A percentile compares a stretch with the other conserved stretches of the same genome.
Conservation (phyloP, 1,139 yeast species). For the Geotrichum carabidarum region DNA sequence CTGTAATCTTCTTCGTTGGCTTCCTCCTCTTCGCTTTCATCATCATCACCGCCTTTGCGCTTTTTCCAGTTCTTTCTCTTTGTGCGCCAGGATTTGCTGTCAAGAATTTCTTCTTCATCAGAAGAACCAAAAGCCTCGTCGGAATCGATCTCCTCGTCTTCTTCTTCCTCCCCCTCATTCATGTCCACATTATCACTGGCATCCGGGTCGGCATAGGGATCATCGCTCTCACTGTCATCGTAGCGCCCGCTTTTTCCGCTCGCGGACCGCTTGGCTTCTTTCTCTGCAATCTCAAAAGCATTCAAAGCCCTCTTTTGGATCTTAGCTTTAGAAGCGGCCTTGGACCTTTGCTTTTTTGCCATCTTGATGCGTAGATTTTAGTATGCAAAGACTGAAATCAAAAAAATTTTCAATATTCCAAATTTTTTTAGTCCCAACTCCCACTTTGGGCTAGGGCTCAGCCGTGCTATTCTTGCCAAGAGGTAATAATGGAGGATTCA, state of each 20-base stretch:
- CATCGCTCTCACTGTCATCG: conserved; percentile 29
- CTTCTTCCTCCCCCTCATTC: conserved; percentile 42
- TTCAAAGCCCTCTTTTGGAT: conserved; percentile 34
- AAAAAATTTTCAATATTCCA: conserved; percentile 1
- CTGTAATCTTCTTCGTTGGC: conserved; percentile 39
- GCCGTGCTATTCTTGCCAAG: neutral
- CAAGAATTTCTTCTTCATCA: conserved; percentile 31
- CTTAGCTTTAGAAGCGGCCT: conserved; percentile 16
- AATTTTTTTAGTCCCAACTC: conserved; percentile 1
- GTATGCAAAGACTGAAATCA: neutral
- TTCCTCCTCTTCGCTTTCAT: conserved; percentile 28
- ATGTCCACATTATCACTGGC: conserved; percentile 34
- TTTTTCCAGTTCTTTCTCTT: conserved; percentile 23
- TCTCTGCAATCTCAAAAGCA: conserved; percentile 49
- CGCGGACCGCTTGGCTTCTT: conserved; percentile 18
- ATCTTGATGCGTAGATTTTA: neutral
- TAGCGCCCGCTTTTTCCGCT: conserved; percentile 18
- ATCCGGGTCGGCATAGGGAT: conserved; percentile 34
- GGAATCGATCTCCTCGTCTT: conserved; percentile 44
- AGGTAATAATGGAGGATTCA: no score
- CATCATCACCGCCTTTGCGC: conserved; percentile 16
- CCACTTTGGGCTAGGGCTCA: conserved; percentile 7
- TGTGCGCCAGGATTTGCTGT: conserved; percentile 24
- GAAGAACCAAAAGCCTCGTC: conserved; percentile 41
- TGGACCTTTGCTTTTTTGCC: conserved; percentile 12